phyloP scores from a whole-genome alignment of 2,329 filamentous ascomycete genomes.

The Dactylella cylindrospora region DNA sequence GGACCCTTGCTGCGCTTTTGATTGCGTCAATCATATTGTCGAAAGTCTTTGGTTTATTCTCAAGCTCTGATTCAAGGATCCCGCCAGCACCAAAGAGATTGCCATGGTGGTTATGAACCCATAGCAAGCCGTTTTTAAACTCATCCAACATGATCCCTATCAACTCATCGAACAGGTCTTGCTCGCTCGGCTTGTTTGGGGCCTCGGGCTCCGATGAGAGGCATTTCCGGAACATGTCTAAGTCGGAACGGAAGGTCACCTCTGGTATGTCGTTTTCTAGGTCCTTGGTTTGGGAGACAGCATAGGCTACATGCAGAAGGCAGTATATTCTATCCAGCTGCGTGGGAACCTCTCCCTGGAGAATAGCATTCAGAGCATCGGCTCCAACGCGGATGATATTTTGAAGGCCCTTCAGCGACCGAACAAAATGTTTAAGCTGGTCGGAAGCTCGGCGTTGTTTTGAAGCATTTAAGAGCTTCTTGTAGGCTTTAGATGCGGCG shows the following conservation, averaged over 20 bases:
- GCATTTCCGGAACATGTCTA: slow-evolving; percentile 8
- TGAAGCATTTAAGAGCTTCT: slow-evolving; percentile 10
- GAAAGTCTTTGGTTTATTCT: too few species aligned
- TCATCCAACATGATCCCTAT: slow-evolving; percentile 16
- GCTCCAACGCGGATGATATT: slow-evolving; percentile 7
- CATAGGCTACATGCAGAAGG: slow-evolving; percentile 29
- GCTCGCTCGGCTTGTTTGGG: neutral
- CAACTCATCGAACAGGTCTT: slow-evolving; percentile 26
- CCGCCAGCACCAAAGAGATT: too few species aligned
- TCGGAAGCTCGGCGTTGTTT: slow-evolving; percentile 1
- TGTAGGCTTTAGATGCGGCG: neutral
- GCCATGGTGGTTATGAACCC: too few species aligned
- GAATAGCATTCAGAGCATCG: neutral
- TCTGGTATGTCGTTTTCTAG: neutral
- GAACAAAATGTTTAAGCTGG: slow-evolving; percentile 8
- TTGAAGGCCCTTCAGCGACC: neutral
- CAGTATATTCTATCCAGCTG: slow-evolving; percentile 10
- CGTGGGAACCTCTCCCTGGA: slow-evolving; percentile 1
- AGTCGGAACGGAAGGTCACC: slow-evolving; percentile 4
- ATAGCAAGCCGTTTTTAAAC: slow-evolving; percentile 12
- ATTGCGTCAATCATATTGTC: too few species aligned
- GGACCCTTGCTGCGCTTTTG: too few species aligned
- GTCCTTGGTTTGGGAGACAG: slow-evolving; percentile 11
- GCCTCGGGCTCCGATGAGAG: neutral
- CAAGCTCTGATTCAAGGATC: too few species aligned